Conservation (phyloP, 495 filamentous ascomycete genomes). For the Apodospora peruviana region DNA sequence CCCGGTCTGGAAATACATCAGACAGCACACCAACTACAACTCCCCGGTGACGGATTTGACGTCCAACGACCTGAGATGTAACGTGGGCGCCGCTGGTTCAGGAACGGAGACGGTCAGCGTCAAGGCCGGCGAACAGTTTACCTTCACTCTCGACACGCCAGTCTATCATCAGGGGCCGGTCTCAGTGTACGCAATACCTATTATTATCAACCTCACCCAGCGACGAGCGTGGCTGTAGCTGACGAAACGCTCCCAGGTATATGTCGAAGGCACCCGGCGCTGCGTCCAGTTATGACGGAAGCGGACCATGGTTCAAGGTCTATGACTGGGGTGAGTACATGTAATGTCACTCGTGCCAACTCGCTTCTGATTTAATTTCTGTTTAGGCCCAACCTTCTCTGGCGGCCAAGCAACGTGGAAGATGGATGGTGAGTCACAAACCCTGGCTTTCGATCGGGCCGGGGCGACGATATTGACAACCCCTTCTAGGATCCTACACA, state of each 20-base stretch:
- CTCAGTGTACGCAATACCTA: conserved; percentile 32
- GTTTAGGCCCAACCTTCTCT: conserved; percentile 31
- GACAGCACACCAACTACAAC: conserved; percentile 54
- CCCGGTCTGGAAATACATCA: conserved; percentile 44
- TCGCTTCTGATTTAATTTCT: too few relatives aligned
- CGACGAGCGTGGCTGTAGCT: not conserved
- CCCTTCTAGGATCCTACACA: conserved; percentile 34
- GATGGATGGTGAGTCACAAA: conserved; percentile 22
- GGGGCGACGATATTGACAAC: not conserved
- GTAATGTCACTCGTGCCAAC: too few relatives aligned
- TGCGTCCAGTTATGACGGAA: conserved; percentile 41
- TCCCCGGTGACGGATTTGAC: conserved; percentile 52
- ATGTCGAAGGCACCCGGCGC: conserved; percentile 49
- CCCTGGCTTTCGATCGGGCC: not conserved
- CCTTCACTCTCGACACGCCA: conserved; percentile 44
- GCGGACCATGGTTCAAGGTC: conserved; percentile 53
- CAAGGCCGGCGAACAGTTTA: conserved; percentile 45
- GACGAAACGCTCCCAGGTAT: too few relatives aligned
- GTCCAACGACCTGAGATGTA: conserved; percentile 53
- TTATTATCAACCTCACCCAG: not conserved
- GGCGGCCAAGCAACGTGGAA: conserved; percentile 32
- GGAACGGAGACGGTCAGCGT: conserved; percentile 41
- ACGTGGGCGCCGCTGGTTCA: conserved; percentile 45
- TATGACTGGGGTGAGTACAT: conserved; percentile 44
- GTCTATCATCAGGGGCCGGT: conserved; percentile 59